phyloP scores from a whole-genome alignment of 192 early-diverging fungal genomes.

The Coemansia furcata region DNA sequence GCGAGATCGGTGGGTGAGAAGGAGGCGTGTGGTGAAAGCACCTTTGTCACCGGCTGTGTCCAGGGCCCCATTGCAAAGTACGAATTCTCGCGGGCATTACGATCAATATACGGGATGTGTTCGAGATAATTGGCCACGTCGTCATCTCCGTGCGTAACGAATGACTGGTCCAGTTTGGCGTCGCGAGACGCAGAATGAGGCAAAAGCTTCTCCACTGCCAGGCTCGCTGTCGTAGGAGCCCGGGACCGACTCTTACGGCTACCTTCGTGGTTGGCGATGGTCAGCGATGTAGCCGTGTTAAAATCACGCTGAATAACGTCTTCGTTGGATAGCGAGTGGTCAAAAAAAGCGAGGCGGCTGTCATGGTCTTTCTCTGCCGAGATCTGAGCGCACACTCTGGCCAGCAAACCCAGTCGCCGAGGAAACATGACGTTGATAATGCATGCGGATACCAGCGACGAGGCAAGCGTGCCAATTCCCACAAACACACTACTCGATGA shows the following conservation, averaged over 20 bases:
- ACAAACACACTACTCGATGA: slow-evolving; percentile 30
- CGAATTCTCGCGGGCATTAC: slow-evolving; percentile 41
- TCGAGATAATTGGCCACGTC: slow-evolving; percentile 21
- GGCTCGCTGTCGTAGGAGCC: slow-evolving; percentile 40
- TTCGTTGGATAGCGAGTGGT: not conserved
- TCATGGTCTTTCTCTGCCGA: slow-evolving; percentile 13
- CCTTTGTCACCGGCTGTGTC: slow-evolving; percentile 31
- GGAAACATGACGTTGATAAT: slow-evolving; percentile 36
- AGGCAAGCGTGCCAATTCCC: slow-evolving; percentile 33
- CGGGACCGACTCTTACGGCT: slow-evolving; percentile 29
- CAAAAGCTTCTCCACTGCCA: slow-evolving; percentile 45
- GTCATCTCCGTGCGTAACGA: not conserved
- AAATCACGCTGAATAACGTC: not conserved
- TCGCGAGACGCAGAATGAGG: not conserved
- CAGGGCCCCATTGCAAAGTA: slow-evolving; percentile 48
- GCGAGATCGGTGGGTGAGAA: not conserved
- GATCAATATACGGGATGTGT: slow-evolving; percentile 48
- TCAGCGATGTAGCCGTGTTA: slow-evolving; percentile 2
- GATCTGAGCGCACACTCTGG: slow-evolving; percentile 18
- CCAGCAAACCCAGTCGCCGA: slow-evolving; percentile 9
- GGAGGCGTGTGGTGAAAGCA: not conserved
- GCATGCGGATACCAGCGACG: slow-evolving; percentile 23
- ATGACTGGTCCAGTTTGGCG: not conserved
- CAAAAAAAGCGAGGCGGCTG: slow-evolving; percentile 27
- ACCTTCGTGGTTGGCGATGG: slow-evolving; percentile 17